Evolutionary conservation across 2,329 filamentous ascomycete species (phyloP).

Genomic region (Claviceps sp.): DNA sequence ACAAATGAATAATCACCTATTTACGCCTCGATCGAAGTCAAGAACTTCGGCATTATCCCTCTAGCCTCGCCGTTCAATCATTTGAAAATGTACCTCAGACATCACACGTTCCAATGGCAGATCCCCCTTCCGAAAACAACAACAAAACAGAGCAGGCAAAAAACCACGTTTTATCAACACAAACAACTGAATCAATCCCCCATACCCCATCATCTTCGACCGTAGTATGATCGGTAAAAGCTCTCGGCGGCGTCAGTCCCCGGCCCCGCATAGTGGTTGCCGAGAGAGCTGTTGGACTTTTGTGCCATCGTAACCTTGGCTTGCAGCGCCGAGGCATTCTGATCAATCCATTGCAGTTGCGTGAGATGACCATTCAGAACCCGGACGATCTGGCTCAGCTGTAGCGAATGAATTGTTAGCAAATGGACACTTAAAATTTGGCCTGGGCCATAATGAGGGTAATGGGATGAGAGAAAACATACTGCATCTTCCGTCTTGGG

Average conservation of each 20-base stretch:
- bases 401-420: slow-evolving; percentile 10
- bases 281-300: slow-evolving; percentile 55
- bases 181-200: not conserved
- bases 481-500: slow-evolving; percentile 80
- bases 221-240: slow-evolving; percentile 83
- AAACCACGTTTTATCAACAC: not conserved
- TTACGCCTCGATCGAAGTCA: slow-evolving; percentile 10
- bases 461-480: slow-evolving; percentile 24
- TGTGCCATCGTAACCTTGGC: slow-evolving; percentile 72
- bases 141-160: not conserved
- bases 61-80: not conserved
- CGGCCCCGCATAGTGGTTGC: slow-evolving; percentile 41
- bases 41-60: slow-evolving; percentile 6
- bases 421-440: not conserved
- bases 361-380: slow-evolving; percentile 87
- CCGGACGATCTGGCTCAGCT: slow-evolving; percentile 90
- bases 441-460: not conserved
- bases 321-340: slow-evolving; percentile 67
- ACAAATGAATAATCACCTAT: slow-evolving; percentile 19
- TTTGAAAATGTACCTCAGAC: slow-evolving; percentile 4
- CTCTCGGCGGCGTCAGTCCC: slow-evolving; percentile 68
- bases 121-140: not conserved
- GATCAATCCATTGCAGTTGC: slow-evolving; percentile 87
- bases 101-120: not conserved
- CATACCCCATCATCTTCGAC: slow-evolving; percentile 40